Conservation (phyloP, 768 basidiomycete species). For the Leccinum uliginosum region DNA sequence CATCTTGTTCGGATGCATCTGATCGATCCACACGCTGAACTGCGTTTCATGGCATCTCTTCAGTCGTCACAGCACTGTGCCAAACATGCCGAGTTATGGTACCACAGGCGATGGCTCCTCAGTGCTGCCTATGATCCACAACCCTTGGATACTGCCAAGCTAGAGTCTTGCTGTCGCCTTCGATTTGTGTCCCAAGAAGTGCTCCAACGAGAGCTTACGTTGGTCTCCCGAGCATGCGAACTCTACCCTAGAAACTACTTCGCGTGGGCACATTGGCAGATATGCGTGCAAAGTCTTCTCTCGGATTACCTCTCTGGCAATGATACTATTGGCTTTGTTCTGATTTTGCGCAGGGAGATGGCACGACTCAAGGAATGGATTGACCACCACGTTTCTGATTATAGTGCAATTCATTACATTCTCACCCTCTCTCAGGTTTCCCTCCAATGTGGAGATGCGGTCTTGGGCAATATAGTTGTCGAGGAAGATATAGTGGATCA, state of each 20-base stretch:
- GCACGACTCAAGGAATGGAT: slow-evolving; percentile 46
- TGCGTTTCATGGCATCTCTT: slow-evolving; percentile 43
- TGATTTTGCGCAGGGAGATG: slow-evolving; percentile 39
- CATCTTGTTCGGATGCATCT: slow-evolving; percentile 38
- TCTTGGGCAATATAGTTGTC: slow-evolving; percentile 3
- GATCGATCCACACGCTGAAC: slow-evolving; percentile 42
- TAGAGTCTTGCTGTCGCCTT: neutral
- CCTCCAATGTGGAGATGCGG: slow-evolving; percentile 2
- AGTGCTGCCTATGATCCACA: slow-evolving; percentile 27
- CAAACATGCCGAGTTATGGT: slow-evolving; percentile 68
- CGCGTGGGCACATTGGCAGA: slow-evolving; percentile 63
- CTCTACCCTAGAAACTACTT: slow-evolving; percentile 70
- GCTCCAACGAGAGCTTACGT: slow-evolving; percentile 44
- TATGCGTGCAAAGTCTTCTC: slow-evolving; percentile 37
- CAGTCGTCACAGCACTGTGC: slow-evolving; percentile 50
- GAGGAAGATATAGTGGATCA: slow-evolving; percentile 30
- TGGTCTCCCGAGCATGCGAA: slow-evolving; percentile 50
- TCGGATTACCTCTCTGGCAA: slow-evolving; percentile 14
- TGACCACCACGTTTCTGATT: slow-evolving; percentile 61
- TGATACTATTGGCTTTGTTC: slow-evolving; percentile 16
- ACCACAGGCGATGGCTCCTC: slow-evolving; percentile 67
- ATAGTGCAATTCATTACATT: slow-evolving; percentile 57
- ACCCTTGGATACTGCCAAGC: neutral
- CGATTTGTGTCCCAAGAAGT: slow-evolving; percentile 29
- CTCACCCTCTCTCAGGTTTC: slow-evolving; percentile 32